A percentile compares a stretch with the other conserved stretches of the same genome.
These are phyloP conservation scores for Hymenoscyphus fructigenus DNA, from an alignment of 2,329 filamentous ascomycete genomes.

Conservation along the genomic window DNA sequence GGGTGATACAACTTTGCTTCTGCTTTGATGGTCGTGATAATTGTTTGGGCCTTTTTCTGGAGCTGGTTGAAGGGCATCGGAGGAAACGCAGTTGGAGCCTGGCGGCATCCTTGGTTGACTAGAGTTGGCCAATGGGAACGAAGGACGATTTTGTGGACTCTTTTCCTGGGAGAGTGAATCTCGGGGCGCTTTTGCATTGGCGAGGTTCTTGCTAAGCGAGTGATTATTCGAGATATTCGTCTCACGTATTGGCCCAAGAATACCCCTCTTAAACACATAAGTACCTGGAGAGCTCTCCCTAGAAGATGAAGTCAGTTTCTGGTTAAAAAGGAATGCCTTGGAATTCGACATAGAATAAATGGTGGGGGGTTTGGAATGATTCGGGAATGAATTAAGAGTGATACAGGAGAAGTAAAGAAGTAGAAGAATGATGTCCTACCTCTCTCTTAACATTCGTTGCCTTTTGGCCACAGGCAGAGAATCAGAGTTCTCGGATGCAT, in stretches of 20 bases:
- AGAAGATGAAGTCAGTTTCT: too few relatives aligned
- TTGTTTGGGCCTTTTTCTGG: neutral
- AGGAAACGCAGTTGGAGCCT: neutral
- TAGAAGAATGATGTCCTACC: too few relatives aligned
- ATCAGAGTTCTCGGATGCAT: neutral
- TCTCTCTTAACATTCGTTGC: slow-evolving; percentile 1
- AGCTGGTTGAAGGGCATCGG: neutral
- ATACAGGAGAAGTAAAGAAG: too few relatives aligned
- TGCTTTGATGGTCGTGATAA: neutral
- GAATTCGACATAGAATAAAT: too few relatives aligned
- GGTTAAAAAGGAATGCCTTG: too few relatives aligned
- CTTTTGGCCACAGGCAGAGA: neutral
- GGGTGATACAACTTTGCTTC: neutral
- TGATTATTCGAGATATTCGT: slow-evolving; percentile 10
- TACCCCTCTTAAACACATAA: slow-evolving; percentile 9
- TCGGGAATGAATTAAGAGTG: too few relatives aligned
- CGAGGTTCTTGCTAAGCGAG: neutral
- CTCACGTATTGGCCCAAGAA: slow-evolving; percentile 6
- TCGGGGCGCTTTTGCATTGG: neutral
- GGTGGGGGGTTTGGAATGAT: too few relatives aligned
- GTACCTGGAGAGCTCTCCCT: too few relatives aligned
- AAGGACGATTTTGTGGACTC: neutral
- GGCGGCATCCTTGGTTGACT: neutral
- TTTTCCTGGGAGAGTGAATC: neutral
- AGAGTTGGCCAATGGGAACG: neutral